phyloP scores from a whole-genome alignment of 768 basidiomycete species.

The Collybia sordida region DNA sequence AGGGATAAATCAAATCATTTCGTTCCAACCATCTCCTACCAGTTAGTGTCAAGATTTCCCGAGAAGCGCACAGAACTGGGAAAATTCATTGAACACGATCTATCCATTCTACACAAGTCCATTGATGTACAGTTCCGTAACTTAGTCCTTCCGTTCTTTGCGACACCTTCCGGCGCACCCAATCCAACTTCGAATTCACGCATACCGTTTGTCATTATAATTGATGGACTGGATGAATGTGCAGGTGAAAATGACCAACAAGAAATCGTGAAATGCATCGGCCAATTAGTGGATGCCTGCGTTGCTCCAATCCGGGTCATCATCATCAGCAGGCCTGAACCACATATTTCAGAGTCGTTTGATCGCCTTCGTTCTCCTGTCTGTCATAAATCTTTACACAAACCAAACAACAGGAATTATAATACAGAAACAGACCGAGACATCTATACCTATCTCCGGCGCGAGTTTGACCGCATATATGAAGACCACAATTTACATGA shows the following conservation, averaged over 20 bases:
- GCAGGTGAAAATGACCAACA: neutral
- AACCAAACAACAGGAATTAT: no score
- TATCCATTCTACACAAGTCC: neutral
- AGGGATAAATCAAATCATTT: slow-evolving; percentile 22
- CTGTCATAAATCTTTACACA: no score
- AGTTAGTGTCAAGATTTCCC: slow-evolving; percentile 16
- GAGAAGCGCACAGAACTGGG: neutral
- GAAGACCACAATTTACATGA: no score
- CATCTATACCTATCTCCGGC: no score
- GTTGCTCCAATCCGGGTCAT: neutral
- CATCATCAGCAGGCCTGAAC: slow-evolving; percentile 3
- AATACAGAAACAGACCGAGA: no score
- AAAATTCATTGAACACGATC: neutral
- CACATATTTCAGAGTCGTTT: neutral
- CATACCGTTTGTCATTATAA: neutral
- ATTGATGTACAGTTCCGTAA: neutral
- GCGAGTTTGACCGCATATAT: no score
- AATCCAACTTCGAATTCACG: neutral
- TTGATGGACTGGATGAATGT: slow-evolving; percentile 3
- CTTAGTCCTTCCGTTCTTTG: neutral
- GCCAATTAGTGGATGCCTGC: neutral
- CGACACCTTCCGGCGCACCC: no score
- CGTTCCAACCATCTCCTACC: slow-evolving; percentile 27
- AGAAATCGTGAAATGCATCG: neutral
- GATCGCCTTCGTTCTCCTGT: neutral